Conservation (phyloP, 345 rosid genomes). For the Euphorbia peplus region DNA sequence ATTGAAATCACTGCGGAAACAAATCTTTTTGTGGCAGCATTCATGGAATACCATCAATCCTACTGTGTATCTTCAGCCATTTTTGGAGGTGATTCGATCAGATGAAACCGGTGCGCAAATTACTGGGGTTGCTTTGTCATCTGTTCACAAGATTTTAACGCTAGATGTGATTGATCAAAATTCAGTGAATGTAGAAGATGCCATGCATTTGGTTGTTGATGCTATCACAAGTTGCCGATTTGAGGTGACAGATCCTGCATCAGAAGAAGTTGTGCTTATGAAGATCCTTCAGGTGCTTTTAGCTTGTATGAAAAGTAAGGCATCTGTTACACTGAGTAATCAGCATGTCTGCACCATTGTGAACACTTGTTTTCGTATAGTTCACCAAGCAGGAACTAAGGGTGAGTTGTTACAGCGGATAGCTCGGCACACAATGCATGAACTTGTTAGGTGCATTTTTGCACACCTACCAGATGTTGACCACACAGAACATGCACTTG, state of each 20-base stretch:
- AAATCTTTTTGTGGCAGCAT: slow-evolving; percentile 80
- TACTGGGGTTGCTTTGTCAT: slow-evolving; percentile 74
- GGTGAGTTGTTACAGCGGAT: slow-evolving; percentile 74
- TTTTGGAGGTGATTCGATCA: slow-evolving; percentile 66
- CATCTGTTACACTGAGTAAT: slow-evolving; percentile 85
- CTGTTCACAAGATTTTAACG: slow-evolving; percentile 66
- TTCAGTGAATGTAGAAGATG: slow-evolving; percentile 78
- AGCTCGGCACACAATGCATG: slow-evolving; percentile 95
- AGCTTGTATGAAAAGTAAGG: slow-evolving; percentile 91
- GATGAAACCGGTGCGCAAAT: slow-evolving; percentile 82
- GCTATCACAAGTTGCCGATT: slow-evolving; percentile 96
- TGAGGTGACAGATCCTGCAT: slow-evolving; percentile 97
- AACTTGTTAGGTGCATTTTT: slow-evolving; percentile 86
- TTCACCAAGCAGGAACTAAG: slow-evolving; percentile 88
- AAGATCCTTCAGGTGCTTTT: slow-evolving; percentile 96
- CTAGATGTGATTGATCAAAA: slow-evolving; percentile 59
- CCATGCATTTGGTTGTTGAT: slow-evolving; percentile 92
- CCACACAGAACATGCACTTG: slow-evolving; percentile 66
- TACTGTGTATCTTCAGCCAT: slow-evolving; percentile 54
- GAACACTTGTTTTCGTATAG: slow-evolving; percentile 95
- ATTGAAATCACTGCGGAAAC: slow-evolving; percentile 77
- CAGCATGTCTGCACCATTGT: slow-evolving; percentile 96
- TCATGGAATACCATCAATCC: slow-evolving; percentile 87
- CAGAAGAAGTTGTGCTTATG: slow-evolving; percentile 97
- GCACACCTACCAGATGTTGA: slow-evolving; percentile 81